Percentiles rank a stretch among this genome's conserved stretches.
Conservation (phyloP, 257 asterid species). For the Solanum lycopersicoides region DNA sequence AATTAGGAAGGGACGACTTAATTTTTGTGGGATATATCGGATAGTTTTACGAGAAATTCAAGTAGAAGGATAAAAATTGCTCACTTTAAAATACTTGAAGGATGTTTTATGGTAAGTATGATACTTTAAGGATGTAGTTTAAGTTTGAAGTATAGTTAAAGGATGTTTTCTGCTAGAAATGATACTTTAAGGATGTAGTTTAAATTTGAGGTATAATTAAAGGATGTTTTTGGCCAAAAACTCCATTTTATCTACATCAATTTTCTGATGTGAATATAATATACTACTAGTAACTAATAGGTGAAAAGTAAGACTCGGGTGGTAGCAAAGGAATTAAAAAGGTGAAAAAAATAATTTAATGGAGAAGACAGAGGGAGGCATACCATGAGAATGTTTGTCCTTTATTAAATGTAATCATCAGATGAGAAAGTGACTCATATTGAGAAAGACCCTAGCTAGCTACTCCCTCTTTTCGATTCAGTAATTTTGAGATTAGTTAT, state of each 20-base stretch:
- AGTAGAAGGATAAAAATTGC: no score
- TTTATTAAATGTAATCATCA: constrained; percentile 44
- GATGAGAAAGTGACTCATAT: constrained; percentile 59
- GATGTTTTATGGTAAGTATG: no score
- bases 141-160: no score
- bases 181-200: no score
- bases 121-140: no score
- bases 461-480: not conserved
- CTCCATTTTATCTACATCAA: not conserved
- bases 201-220: no score
- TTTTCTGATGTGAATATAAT: not conserved
- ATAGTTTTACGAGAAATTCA: no score
- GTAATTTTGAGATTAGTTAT: not conserved
- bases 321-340: not conserved
- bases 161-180: no score
- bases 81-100: no score
- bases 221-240: no score
- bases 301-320: not conserved
- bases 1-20: no score
- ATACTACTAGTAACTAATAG: not conserved
- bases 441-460: constrained; percentile 51
- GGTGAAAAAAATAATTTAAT: constrained; percentile 1
- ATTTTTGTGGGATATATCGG: no score
- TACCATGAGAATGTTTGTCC: constrained; percentile 92
- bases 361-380: constrained; percentile 54